These are phyloP conservation scores for Thermochaetoides dissita DNA, from an alignment of 2,329 filamentous ascomycete species.

Conservation along the genomic window DNA sequence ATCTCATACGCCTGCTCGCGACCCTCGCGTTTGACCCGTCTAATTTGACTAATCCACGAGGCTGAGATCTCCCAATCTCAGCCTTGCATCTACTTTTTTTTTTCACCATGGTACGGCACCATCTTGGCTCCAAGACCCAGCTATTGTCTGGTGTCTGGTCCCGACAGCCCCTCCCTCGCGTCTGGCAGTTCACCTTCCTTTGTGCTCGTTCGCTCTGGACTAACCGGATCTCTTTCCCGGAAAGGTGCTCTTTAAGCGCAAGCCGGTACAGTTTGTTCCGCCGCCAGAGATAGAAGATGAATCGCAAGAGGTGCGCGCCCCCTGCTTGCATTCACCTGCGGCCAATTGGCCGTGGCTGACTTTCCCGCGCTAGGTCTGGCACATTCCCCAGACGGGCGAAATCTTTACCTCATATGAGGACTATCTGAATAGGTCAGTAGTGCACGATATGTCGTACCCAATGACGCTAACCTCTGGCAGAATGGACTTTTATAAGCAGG, in stretches of 20 bases:
- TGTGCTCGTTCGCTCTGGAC: constrained; percentile 1
- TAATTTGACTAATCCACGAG: constrained; percentile 6
- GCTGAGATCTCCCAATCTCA: constrained; percentile 8
- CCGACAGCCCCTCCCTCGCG: too few species aligned
- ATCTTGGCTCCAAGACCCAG: too few species aligned
- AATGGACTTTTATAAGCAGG: constrained; percentile 89
- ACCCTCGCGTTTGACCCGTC: constrained; percentile 6
- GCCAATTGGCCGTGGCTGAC: constrained; percentile 4
- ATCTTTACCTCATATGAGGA: constrained; percentile 79
- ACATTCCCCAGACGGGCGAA: constrained; percentile 80
- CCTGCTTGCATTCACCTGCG: constrained; percentile 1
- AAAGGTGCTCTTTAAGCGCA: constrained; percentile 90
- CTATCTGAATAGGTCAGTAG: constrained; percentile 64
- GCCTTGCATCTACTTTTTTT: constrained; percentile 13
- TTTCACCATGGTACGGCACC: too few species aligned
- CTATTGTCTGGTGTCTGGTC: too few species aligned
- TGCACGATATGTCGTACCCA: background rate
- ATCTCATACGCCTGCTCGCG: constrained; percentile 10
- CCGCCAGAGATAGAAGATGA: constrained; percentile 64
- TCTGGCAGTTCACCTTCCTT: too few species aligned
- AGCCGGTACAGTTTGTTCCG: constrained; percentile 73
- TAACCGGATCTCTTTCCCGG: constrained; percentile 9
- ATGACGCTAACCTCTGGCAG: constrained; percentile 27
- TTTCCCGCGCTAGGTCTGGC: constrained; percentile 56
- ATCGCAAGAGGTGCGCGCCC: constrained; percentile 56